These are phyloP conservation scores for Arabidopsis arenosa DNA, from an alignment of 345 rosid genomes.

Conservation along the genomic window DNA sequence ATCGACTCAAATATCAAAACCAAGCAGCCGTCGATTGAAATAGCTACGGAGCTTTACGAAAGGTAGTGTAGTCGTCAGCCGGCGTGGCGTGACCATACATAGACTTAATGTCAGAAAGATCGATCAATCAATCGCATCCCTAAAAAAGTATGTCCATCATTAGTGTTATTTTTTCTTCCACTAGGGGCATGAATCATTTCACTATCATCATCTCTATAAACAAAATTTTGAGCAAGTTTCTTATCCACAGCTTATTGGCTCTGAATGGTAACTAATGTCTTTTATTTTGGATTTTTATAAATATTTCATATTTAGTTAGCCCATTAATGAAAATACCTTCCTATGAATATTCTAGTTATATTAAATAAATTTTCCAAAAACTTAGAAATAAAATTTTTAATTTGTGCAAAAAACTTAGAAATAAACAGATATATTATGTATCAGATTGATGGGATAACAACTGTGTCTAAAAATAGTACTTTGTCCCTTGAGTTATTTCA, in stretches of 20 bases:
- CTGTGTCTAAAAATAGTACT: neutral
- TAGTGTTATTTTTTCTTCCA: slow-evolving; percentile 43
- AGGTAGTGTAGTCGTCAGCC: slow-evolving; percentile 33
- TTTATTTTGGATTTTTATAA: neutral
- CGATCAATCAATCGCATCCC: slow-evolving; percentile 16
- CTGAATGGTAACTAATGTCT: neutral
- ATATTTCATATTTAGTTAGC: neutral
- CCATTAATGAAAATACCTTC: neutral
- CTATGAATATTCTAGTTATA: neutral
- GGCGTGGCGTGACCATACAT: slow-evolving; percentile 29
- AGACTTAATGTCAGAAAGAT: slow-evolving; percentile 31
- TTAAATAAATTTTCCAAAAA: too few relatives aligned
- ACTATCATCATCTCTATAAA: slow-evolving; percentile 10
- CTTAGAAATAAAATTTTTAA: too few relatives aligned
- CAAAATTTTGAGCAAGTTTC: slow-evolving; percentile 13
- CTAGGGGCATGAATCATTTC: slow-evolving; percentile 31
- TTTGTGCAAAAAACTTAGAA: neutral
- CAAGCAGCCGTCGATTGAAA: slow-evolving; percentile 37
- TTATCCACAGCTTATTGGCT: neutral
- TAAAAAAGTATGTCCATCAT: slow-evolving; percentile 24
- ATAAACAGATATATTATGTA: neutral
- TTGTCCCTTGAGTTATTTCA: neutral
- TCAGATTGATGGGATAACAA: neutral
- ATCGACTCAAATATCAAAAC: slow-evolving; percentile 25
- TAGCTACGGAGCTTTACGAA: slow-evolving; percentile 24